Percentiles rank a stretch among this genome's conserved stretches.
These are phyloP conservation scores for Beauveria varroae DNA, from an alignment of 2,329 filamentous ascomycete species.

Conservation along the genomic window DNA sequence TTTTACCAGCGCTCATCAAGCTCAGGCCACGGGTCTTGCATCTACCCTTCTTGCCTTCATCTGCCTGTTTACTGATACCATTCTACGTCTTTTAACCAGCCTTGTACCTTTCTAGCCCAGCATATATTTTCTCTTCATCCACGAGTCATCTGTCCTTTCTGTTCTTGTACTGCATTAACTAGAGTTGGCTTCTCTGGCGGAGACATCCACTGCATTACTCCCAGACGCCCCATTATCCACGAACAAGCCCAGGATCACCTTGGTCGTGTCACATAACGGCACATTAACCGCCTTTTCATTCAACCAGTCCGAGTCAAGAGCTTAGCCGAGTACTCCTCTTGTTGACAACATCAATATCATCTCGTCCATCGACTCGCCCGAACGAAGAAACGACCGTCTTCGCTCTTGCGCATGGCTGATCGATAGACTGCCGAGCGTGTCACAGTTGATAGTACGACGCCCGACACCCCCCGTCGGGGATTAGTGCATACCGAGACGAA, in stretches of 20 bases:
- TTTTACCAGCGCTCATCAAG: neutral
- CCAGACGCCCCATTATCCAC: neutral
- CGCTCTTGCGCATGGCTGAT: neutral
- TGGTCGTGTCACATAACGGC: neutral
- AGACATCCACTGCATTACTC: neutral
- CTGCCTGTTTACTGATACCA: neutral
- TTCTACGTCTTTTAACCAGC: neutral
- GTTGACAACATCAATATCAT: neutral
- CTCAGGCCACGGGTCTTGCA: neutral
- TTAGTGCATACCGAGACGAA: neutral
- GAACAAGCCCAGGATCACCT: neutral
- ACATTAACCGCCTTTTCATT: neutral
- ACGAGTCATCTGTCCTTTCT: neutral
- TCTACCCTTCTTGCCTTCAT: neutral
- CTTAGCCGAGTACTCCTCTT: neutral
- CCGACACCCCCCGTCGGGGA: neutral
- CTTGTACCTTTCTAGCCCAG: neutral
- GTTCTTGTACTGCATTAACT: neutral
- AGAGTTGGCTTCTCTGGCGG: neutral
- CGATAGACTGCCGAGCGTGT: slow-evolving; percentile 1
- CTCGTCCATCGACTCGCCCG: neutral
- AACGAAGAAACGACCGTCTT: neutral
- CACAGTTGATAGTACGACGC: neutral
- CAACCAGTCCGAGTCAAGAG: neutral
- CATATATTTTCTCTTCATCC: neutral